These are phyloP conservation scores for Citrullus mucosospermus DNA, from an alignment of 306 rosid species.

Conservation along the genomic window DNA sequence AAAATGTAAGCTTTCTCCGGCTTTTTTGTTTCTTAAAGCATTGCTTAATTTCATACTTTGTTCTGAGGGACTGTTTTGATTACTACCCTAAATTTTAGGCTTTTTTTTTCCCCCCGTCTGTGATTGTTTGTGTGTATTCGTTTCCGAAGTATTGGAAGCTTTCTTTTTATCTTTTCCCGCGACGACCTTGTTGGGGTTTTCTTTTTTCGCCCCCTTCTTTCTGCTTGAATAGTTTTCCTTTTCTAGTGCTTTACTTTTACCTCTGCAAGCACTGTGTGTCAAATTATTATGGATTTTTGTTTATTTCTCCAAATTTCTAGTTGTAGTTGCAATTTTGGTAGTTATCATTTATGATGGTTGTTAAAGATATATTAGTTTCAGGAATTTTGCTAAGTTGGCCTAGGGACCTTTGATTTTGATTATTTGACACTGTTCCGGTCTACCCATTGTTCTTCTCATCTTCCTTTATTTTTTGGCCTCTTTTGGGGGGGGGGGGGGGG, in stretches of 20 bases:
- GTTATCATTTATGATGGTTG: not conserved
- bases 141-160: not conserved
- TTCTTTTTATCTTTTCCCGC: not conserved
- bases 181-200: not conserved
- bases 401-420: not conserved
- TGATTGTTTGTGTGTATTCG: not conserved
- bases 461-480: not conserved
- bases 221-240: not conserved
- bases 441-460: not conserved
- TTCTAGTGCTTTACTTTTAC: not conserved
- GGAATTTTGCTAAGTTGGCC: not conserved
- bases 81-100: not conserved
- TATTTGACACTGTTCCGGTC: not conserved
- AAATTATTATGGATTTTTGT: not conserved
- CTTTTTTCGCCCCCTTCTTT: not conserved
- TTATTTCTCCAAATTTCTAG: not conserved
- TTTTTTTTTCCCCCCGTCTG: not conserved
- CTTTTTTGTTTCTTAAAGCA: not conserved
- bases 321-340: not conserved
- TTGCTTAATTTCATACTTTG: not conserved
- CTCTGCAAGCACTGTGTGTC: not conserved
- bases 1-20: constrained; percentile 12
- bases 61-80: not conserved
- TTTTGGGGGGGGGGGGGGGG: no score
- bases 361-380: not conserved